Evolutionary conservation across 23 red algal genomes (phyloP), one percentile per base, ranked within the genome.

Genomic region (Agarophyton chilense): DNA sequence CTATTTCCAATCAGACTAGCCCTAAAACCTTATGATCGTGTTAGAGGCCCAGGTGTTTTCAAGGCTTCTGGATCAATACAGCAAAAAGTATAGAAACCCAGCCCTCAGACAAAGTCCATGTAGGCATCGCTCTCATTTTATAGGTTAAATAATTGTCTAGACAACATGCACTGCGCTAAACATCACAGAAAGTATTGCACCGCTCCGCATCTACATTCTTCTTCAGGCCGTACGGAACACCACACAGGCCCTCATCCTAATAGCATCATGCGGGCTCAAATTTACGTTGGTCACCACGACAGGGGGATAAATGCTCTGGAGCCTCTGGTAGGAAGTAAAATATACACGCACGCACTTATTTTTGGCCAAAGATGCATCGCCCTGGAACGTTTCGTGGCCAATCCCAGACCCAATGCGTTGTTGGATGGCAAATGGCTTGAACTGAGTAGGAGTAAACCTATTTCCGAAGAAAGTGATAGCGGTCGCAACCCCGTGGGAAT

Each of bases 371-470:
- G 60, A 5, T 14, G 29, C 2, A 18, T 46, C 8, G 3, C 68
- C 68, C 24, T 74, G 68, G 68, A 74, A 74, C 13, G 43, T 49
- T 29, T 74, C 68, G 24, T 74, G 68, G 3, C 68, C 68, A 5
- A 74, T 29, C 26, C 40, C 68, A 28, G 68, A 74, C 18, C 68
- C 68, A 74, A 74, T 49, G 10, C 40, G 40, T 12, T 49, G 4
- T 1, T 4, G 19, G 10, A 74, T 74, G 41, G 68, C 43, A 47
- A 46, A 74, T 21, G 68, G 68, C 41, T 74, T 74, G 43, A 74
- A 74, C 68, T 74, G 68, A 1, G 68, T 74, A 2, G 68, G 68
- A 10, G 68, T 74, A 26, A 74, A 49, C 4, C 68, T 19, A 35
- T 74, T 74, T 49, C 40, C 40, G 21, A 74, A 46, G 10, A 14